Evolutionary conservation across 148 eudicot species (phyloP).

Genomic region (Cornus florida): DNA sequence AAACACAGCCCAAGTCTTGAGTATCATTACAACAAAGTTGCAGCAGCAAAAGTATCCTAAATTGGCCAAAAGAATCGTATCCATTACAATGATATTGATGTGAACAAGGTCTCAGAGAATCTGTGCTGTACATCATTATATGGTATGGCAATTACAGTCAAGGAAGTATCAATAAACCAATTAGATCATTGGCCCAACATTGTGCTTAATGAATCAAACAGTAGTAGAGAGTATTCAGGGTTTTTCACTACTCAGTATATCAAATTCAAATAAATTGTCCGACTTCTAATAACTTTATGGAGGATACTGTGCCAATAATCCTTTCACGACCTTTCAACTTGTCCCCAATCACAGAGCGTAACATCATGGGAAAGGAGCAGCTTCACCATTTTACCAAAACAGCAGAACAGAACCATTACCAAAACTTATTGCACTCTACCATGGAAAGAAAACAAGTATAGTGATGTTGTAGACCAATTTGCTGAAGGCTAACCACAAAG

Average conservation of each 20-base stretch:
- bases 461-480: background rate
- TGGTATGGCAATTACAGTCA: background rate
- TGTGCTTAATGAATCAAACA: background rate
- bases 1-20: no score
- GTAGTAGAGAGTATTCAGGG: background rate
- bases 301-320: background rate
- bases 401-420: background rate
- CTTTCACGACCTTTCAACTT: background rate
- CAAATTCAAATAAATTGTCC: background rate
- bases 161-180: background rate
- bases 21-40: no score
- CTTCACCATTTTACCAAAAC: background rate
- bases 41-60: no score
- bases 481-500: background rate
- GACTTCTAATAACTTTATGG: background rate
- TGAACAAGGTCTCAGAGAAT: background rate
- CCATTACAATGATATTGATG: no score
- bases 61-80: no score
- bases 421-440: conserved; percentile 22
- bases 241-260: background rate
- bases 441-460: background rate
- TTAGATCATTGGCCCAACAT: background rate
- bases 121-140: background rate
- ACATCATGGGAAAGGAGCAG: background rate
- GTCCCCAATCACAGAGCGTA: no score